Percentiles rank a stretch among this genome's conserved stretches.
Evolutionary conservation across 257 asterid genomes (phyloP).

Genomic region (Solanum raphanifolium): DNA sequence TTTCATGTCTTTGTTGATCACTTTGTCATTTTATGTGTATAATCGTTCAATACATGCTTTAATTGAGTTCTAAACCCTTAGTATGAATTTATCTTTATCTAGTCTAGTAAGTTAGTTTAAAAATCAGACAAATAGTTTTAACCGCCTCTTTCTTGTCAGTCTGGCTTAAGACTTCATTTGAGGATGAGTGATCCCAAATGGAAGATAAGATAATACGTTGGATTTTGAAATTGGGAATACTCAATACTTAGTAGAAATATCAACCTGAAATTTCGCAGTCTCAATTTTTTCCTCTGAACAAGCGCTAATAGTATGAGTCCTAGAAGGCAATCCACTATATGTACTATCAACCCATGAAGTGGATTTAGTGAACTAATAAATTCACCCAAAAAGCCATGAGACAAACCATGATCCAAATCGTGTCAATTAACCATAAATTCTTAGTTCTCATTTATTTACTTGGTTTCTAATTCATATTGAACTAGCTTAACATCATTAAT

Average conservation of each 20-base stretch:
- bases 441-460: background rate
- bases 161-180: background rate
- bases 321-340: background rate
- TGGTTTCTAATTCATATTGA: background rate
- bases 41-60: background rate
- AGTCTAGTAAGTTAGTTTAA: background rate
- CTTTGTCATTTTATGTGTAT: background rate
- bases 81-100: too few relatives aligned
- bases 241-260: background rate
- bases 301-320: too few relatives aligned
- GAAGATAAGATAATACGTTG: too few relatives aligned
- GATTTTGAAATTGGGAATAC: too few relatives aligned
- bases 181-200: background rate
- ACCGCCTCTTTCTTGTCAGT: background rate
- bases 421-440: too few relatives aligned
- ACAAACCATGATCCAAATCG: background rate
- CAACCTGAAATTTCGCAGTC: too few relatives aligned
- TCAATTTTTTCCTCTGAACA: too few relatives aligned
- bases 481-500: background rate
- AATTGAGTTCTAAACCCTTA: background rate
- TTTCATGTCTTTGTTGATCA: background rate
- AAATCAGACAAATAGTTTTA: too few relatives aligned
- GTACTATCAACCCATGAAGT: background rate
- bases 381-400: background rate
- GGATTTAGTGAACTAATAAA: background rate